Conservation (phyloP, 2,329 filamentous ascomycete genomes). For the Aspergillus phoenicis region DNA sequence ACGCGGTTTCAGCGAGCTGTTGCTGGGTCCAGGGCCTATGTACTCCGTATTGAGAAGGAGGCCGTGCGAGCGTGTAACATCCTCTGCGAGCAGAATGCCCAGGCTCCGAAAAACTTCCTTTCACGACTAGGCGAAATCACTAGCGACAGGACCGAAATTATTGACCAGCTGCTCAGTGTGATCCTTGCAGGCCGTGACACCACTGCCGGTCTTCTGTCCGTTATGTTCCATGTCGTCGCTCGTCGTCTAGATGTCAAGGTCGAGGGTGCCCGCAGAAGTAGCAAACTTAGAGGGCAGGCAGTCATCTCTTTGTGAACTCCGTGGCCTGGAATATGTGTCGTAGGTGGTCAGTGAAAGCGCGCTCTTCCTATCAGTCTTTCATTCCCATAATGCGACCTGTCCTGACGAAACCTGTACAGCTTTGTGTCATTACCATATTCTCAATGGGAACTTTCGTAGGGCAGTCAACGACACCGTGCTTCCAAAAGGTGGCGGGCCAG, state of each 20-base stretch:
- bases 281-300: slow-evolving; percentile 17
- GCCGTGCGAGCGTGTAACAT: not conserved
- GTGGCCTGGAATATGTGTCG: slow-evolving; percentile 45
- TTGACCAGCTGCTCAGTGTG: slow-evolving; percentile 34
- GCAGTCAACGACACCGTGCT: slow-evolving; percentile 41
- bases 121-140: not conserved
- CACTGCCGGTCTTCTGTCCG: slow-evolving; percentile 31
- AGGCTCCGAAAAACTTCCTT: not conserved
- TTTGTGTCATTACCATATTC: slow-evolving; percentile 42
- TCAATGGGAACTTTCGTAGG: slow-evolving; percentile 42
- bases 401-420: not conserved
- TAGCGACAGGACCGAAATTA: slow-evolving; percentile 23
- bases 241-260: slow-evolving; percentile 4
- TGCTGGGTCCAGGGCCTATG: not conserved
- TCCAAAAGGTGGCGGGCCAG: slow-evolving; percentile 58
- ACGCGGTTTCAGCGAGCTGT: not conserved
- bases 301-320: not conserved
- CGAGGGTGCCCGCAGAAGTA: slow-evolving; percentile 20
- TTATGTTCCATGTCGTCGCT: slow-evolving; percentile 31
- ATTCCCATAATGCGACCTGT: not conserved
- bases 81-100: not conserved
- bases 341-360: slow-evolving; percentile 53
- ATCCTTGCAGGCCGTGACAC: slow-evolving; percentile 35
- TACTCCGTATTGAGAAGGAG: not conserved
- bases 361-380: slow-evolving; percentile 15